Evolutionary conservation across 2,329 filamentous ascomycete species (phyloP), one percentile per base, ranked within the genome.

Genomic region (Rhexocercosporidium sp.): DNA sequence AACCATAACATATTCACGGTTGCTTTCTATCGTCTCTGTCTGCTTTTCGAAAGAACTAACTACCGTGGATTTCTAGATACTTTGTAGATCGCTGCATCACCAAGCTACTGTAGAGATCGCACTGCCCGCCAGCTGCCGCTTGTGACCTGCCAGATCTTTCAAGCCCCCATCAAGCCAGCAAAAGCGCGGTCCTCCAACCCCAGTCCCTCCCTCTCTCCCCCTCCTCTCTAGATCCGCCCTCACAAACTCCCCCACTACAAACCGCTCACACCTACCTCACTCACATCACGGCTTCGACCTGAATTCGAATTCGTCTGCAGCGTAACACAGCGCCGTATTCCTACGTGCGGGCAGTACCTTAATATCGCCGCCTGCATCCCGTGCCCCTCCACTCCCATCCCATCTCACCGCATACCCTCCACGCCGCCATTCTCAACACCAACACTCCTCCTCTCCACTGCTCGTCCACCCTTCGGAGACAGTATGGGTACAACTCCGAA

Each of bases 401-500:
- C 31, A 22, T 27, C 46, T 53, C 51, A 51, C 25, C 34, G 8
- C 39, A 44, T 59, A 41, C 51, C 59, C 51, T 47, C 37, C 34
- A 37, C 44, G n/a, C n/a, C n/a, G n/a, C n/a, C n/a, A n/a, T n/a
- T n/a, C n/a, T n/a, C n/a, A n/a, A 46, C 56, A 16, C 37, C 44
- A 27, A 39, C 46, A 20, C 25, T 66, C 54, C 64, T 51, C 54
- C 60, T 53, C 25, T n/a, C 25, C 31, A 25, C 49, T 46, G 14
- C 41, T 51, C 47, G n/a, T n/a, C n/a, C n/a, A n/a, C n/a, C n/a
- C n/a, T n/a, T n/a, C n/a, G n/a, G n/a, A n/a, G 22, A 51, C 31
- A 34, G 31, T 47, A n/a, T 20, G 34, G 6, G 54, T 18, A 16
- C 44, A 34, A 12, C 46, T 54, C 56, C 64, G 64, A 62, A 67